Conservation (phyloP, 805 yeast species). For the Brettanomyces anomalus region DNA sequence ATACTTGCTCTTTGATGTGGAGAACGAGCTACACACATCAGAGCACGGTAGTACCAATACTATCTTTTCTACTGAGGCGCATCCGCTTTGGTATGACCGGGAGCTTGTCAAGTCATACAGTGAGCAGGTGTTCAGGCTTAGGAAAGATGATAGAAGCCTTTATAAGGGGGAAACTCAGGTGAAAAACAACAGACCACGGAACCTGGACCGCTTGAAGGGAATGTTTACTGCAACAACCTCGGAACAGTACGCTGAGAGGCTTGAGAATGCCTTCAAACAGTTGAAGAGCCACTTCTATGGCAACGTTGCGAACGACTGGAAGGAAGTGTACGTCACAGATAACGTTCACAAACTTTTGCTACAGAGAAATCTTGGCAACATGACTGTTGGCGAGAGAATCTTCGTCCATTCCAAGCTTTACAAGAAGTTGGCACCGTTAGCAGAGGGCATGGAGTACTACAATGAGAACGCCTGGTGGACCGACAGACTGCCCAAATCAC, state of each 20-base stretch:
- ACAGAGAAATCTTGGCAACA: neutral
- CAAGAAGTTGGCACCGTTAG: conserved; percentile 6
- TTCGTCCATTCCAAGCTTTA: conserved; percentile 6
- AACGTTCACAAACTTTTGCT: neutral
- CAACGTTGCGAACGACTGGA: neutral
- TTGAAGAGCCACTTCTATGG: neutral
- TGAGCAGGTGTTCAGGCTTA: neutral
- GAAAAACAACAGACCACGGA: neutral
- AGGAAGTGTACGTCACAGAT: conserved; percentile 2
- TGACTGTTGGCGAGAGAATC: conserved; percentile 3
- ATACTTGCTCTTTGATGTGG: conserved; percentile 67
- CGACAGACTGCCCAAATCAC: neutral
- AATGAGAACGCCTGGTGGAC: neutral
- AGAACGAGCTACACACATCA: conserved; percentile 37
- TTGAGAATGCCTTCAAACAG: neutral
- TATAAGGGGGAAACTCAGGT: neutral
- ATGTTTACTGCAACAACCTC: too few relatives aligned
- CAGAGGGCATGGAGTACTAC: neutral
- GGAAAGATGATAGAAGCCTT: neutral
- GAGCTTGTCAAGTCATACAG: conserved; percentile 10
- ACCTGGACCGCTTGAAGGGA: neutral
- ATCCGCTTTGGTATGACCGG: conserved; percentile 68
- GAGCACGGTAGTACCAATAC: conserved; percentile 25
- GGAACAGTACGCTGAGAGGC: too few relatives aligned
- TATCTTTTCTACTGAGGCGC: conserved; percentile 83